Conservation (phyloP, 768 basidiomycete species). For the Suillus paluster region DNA sequence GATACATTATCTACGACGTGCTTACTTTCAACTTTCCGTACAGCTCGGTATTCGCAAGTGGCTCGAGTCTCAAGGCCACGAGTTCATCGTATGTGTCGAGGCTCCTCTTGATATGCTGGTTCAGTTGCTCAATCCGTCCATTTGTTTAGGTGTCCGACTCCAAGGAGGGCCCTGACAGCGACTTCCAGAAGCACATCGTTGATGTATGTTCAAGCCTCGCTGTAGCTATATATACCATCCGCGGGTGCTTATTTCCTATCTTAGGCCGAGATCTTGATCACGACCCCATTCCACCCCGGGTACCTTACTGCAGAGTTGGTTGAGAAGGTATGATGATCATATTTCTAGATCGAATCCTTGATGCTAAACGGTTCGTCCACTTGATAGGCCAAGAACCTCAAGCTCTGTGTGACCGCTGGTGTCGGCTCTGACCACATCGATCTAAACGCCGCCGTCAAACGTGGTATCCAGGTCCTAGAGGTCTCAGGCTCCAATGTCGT, state of each 20-base stretch:
- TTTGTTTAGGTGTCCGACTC: conserved; percentile 65
- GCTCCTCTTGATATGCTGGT: neutral
- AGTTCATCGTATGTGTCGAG: conserved; percentile 58
- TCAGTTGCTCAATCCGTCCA: conserved; percentile 13
- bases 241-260: conserved; percentile 16
- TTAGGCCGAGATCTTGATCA: conserved; percentile 80
- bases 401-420: conserved; percentile 88
- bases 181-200: conserved; percentile 81
- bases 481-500: conserved; percentile 91
- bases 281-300: conserved; percentile 86
- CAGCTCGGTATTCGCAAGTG: conserved; percentile 77
- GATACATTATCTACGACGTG: neutral
- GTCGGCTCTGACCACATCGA: conserved; percentile 93
- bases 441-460: conserved; percentile 84
- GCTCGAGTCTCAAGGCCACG: conserved; percentile 74
- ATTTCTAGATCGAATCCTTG: conserved; percentile 6
- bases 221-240: conserved; percentile 4
- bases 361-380: conserved; percentile 6
- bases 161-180: conserved; percentile 83
- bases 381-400: conserved; percentile 90
- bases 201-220: conserved; percentile 54
- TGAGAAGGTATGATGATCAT: conserved; percentile 52
- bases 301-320: conserved; percentile 78
- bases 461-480: conserved; percentile 80
- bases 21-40: conserved; percentile 13